A percentile compares a stretch with the other conserved stretches of the same genome.
phyloP scores from a whole-genome alignment of 108 stramenopile genomes.

The Schizochytrium sp. region DNA sequence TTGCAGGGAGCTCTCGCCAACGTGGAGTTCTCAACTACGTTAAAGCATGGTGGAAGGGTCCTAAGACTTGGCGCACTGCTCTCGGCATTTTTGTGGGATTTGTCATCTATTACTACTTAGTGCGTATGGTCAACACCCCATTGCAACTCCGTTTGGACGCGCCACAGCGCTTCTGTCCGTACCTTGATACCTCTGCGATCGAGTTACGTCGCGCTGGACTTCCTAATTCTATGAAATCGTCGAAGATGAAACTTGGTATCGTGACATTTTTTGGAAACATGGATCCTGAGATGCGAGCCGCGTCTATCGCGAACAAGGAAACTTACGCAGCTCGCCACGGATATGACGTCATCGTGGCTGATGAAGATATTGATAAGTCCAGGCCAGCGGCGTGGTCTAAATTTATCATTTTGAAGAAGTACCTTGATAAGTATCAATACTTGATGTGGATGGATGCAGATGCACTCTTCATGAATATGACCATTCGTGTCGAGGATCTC shows the following conservation, averaged over 20 bases:
- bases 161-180: background rate
- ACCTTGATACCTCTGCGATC: background rate
- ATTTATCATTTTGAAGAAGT: background rate
- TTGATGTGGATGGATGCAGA: slow-evolving; percentile 44
- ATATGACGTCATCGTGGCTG: background rate
- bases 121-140: background rate
- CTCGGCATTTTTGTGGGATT: background rate
- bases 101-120: background rate
- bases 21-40: background rate
- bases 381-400: slow-evolving; percentile 2
- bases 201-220: background rate
- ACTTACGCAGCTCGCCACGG: background rate
- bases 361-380: background rate
- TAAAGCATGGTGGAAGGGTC: background rate
- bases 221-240: background rate
- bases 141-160: background rate
- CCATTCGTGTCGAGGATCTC: background rate
- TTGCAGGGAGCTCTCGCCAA: too few relatives aligned
- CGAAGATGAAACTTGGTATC: background rate
- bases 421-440: background rate
- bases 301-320: background rate
- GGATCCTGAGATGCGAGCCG: background rate
- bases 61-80: background rate
- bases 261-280: slow-evolving; percentile 12
- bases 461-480: slow-evolving; percentile 37